phyloP scores from a whole-genome alignment of 148 eudicot species.

The Vaccinium corymbosum region DNA sequence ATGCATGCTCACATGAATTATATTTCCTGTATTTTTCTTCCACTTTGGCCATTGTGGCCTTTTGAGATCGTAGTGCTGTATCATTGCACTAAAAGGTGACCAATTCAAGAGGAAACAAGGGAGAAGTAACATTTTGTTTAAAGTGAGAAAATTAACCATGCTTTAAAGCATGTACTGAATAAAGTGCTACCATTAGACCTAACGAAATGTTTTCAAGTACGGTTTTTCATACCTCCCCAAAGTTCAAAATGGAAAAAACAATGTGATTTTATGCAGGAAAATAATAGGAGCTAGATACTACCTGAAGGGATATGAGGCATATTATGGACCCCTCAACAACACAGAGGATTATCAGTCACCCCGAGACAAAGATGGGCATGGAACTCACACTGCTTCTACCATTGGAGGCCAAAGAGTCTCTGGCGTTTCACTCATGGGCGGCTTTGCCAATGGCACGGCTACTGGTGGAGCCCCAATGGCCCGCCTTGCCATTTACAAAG shows the following conservation, averaged over 20 bases:
- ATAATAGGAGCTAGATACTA: conserved; percentile 26
- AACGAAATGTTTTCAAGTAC: not conserved
- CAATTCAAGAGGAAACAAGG: not conserved
- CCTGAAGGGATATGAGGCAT: conserved; percentile 19
- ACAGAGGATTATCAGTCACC: conserved; percentile 17
- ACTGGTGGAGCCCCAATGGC: conserved; percentile 20
- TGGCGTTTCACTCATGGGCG: not conserved
- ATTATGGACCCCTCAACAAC: conserved; percentile 15
- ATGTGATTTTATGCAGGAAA: conserved; percentile 15
- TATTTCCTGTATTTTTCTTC: too few relatives aligned
- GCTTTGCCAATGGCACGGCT: conserved; percentile 19
- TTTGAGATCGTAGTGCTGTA: not conserved
- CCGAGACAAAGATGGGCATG: conserved; percentile 24
- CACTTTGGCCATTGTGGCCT: too few relatives aligned
- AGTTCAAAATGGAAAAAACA: not conserved
- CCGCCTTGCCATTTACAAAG: conserved; percentile 26
- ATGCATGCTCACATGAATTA: not conserved
- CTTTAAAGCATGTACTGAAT: too few relatives aligned
- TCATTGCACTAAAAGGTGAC: not conserved
- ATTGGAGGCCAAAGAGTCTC: conserved; percentile 20
- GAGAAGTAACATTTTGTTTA: too few relatives aligned
- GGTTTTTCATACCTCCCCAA: not conserved
- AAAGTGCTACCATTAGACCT: too few relatives aligned
- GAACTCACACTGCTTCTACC: conserved; percentile 22
- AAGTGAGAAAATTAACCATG: too few relatives aligned